Conservation (phyloP, 2,329 filamentous ascomycete genomes). For the Alternaria burnsii region DNA sequence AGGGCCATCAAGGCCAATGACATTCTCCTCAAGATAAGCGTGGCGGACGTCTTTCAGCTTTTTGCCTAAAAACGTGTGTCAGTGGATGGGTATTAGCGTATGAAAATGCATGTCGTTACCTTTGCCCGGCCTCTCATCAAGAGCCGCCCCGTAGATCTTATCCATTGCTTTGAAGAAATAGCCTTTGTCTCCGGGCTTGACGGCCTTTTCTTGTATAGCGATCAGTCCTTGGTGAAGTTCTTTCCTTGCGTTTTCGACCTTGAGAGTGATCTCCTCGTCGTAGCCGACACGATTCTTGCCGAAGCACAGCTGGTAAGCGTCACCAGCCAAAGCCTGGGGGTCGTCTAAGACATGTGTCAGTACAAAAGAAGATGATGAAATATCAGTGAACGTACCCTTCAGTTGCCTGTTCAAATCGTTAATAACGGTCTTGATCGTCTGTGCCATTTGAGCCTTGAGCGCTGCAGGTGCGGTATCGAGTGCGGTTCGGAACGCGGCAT, state of each 20-base stretch:
- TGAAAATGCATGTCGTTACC: not conserved
- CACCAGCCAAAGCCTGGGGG: slow-evolving; percentile 13
- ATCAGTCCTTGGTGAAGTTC: slow-evolving; percentile 1
- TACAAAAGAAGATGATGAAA: not conserved
- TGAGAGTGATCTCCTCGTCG: not conserved
- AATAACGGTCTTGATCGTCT: slow-evolving; percentile 5
- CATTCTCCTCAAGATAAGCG: slow-evolving; percentile 6
- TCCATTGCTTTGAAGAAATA: slow-evolving; percentile 26
- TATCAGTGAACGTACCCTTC: slow-evolving; percentile 6
- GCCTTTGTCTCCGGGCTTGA: not conserved
- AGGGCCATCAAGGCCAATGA: not conserved
- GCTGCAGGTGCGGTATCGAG: not conserved
- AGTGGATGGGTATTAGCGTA: not conserved
- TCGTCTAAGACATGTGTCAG: slow-evolving; percentile 13
- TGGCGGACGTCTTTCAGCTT: slow-evolving; percentile 11
- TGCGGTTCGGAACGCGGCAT: slow-evolving; percentile 3
- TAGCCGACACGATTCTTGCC: slow-evolving; percentile 1
- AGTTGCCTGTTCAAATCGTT: slow-evolving; percentile 2
- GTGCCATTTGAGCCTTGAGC: slow-evolving; percentile 14
- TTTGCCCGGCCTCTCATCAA: not conserved
- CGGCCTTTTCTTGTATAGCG: not conserved
- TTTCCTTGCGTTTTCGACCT: slow-evolving; percentile 12
- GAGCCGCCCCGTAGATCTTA: slow-evolving; percentile 19
- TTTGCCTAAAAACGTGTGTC: slow-evolving; percentile 1
- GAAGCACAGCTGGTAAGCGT: slow-evolving; percentile 20